Conservation (phyloP, 1,284 basidiomycete species). For the Chalciporus sp. region DNA sequence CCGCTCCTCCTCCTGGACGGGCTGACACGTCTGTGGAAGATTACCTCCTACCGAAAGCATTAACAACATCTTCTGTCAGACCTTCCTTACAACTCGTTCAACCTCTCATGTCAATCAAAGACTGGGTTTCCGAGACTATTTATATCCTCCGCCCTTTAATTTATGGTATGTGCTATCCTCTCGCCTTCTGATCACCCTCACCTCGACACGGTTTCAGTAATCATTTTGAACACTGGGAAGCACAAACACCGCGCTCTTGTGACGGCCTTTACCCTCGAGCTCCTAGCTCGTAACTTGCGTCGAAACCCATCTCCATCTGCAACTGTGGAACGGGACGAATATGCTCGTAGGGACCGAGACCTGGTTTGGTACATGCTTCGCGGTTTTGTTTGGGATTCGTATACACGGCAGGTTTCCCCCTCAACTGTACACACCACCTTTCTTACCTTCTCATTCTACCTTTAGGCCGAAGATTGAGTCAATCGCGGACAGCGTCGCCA, state of each 20-base stretch:
- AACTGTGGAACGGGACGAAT: slow-evolving; percentile 74
- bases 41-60: slow-evolving; percentile 75
- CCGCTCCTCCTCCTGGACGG: slow-evolving; percentile 50
- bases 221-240: slow-evolving; percentile 34
- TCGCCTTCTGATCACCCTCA: slow-evolving; percentile 15
- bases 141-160: slow-evolving; percentile 71
- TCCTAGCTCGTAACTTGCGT: slow-evolving; percentile 68
- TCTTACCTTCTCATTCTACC: slow-evolving; percentile 5
- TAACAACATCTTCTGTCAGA: slow-evolving; percentile 70
- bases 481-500: slow-evolving; percentile 58
- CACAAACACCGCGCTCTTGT: slow-evolving; percentile 53
- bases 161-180: slow-evolving; percentile 56
- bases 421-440: not conserved
- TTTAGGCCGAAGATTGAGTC: slow-evolving; percentile 75
- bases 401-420: slow-evolving; percentile 62
- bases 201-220: slow-evolving; percentile 29
- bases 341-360: slow-evolving; percentile 78
- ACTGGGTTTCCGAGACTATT: slow-evolving; percentile 71
- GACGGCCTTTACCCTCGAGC: slow-evolving; percentile 59
- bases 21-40: slow-evolving; percentile 68
- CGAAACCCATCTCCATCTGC: slow-evolving; percentile 63
- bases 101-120: slow-evolving; percentile 58
- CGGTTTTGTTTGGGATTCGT: slow-evolving; percentile 87
- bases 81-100: slow-evolving; percentile 65
- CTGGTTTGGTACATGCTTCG: slow-evolving; percentile 87